phyloP scores from a whole-genome alignment of 1,284 basidiomycete species.

The Ganoderma lingzhi region DNA sequence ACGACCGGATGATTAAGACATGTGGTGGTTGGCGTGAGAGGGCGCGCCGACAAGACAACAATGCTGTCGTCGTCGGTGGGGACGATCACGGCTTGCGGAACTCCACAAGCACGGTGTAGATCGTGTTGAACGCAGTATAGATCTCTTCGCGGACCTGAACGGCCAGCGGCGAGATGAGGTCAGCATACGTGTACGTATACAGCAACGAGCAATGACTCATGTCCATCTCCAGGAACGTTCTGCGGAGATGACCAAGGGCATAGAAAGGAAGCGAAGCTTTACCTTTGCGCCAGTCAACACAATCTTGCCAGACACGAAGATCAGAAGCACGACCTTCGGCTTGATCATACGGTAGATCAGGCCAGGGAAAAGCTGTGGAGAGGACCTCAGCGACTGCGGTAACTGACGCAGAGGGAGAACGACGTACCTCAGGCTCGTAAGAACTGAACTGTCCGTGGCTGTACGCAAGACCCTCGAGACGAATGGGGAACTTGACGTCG shows the following conservation, averaged over 20 bases:
- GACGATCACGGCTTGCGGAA: constrained; percentile 80
- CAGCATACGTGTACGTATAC: constrained; percentile 15
- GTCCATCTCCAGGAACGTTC: constrained; percentile 14
- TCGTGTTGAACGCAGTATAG: constrained; percentile 99
- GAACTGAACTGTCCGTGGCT: constrained; percentile 98
- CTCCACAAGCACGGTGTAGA: constrained; percentile 94
- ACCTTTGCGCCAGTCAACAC: constrained; percentile 99
- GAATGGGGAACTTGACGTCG: constrained; percentile 99
- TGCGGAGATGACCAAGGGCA: constrained; percentile 20
- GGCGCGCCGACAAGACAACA: constrained; percentile 22
- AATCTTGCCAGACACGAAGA: constrained; percentile 99
- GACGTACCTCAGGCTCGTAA: constrained; percentile 95
- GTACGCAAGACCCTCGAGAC: constrained; percentile 97
- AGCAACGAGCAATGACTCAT: constrained; percentile 18
- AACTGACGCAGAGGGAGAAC: neutral
- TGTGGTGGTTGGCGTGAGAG: constrained; percentile 21
- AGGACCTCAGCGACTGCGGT: constrained; percentile 18
- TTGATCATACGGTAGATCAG: constrained; percentile 99
- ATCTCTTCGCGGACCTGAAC: constrained; percentile 96
- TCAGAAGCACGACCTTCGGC: constrained; percentile 98
- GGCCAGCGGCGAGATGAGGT: constrained; percentile 34
- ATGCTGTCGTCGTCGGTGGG: constrained; percentile 28
- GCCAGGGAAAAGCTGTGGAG: constrained; percentile 91
- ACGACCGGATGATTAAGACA: constrained; percentile 23
- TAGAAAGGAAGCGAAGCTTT: constrained; percentile 39